These are phyloP conservation scores for Globisporangium polare DNA, from an alignment of 352 stramenopile genomes.

Conservation along the genomic window DNA sequence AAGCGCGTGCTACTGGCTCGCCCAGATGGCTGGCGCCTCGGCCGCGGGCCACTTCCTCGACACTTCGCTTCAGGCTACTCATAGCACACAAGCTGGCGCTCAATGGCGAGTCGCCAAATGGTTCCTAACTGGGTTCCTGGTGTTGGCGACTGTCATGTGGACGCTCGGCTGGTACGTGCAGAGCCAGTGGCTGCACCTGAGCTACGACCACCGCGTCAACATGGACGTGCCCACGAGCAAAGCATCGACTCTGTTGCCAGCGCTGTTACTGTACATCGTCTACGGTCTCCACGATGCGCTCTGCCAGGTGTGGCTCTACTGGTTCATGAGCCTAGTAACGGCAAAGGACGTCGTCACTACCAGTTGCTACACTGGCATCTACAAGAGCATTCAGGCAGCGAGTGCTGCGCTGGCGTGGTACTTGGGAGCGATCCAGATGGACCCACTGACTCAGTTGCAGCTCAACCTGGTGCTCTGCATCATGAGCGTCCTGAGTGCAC, in stretches of 20 bases:
- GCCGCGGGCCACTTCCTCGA: conserved; percentile 28
- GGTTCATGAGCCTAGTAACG: conserved; percentile 60
- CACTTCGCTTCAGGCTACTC: neutral
- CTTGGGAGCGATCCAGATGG: conserved; percentile 24
- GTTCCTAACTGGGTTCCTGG: conserved; percentile 16
- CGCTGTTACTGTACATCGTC: conserved; percentile 52
- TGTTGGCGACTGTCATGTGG: conserved; percentile 39
- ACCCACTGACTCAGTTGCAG: conserved; percentile 23
- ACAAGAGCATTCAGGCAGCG: conserved; percentile 60
- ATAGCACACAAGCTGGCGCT: neutral
- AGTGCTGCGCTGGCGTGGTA: conserved; percentile 36
- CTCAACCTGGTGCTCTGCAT: conserved; percentile 34
- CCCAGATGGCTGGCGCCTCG: conserved; percentile 38
- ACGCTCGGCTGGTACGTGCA: conserved; percentile 25
- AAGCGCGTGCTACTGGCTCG: conserved; percentile 37
- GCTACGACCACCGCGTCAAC: conserved; percentile 19
- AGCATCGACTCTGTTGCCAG: neutral
- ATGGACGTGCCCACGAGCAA: conserved; percentile 21
- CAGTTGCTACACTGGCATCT: conserved; percentile 53
- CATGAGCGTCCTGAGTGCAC: conserved; percentile 15
- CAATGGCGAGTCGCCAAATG: neutral
- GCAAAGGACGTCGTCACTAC: conserved; percentile 28
- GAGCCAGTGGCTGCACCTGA: conserved; percentile 12
- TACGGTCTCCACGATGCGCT: conserved; percentile 74
- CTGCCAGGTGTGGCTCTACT: conserved; percentile 80